Evolutionary conservation across 2,329 filamentous ascomycete species (phyloP), one percentile per base, ranked within the genome.

Genomic region (Exophiala alcalophila): DNA sequence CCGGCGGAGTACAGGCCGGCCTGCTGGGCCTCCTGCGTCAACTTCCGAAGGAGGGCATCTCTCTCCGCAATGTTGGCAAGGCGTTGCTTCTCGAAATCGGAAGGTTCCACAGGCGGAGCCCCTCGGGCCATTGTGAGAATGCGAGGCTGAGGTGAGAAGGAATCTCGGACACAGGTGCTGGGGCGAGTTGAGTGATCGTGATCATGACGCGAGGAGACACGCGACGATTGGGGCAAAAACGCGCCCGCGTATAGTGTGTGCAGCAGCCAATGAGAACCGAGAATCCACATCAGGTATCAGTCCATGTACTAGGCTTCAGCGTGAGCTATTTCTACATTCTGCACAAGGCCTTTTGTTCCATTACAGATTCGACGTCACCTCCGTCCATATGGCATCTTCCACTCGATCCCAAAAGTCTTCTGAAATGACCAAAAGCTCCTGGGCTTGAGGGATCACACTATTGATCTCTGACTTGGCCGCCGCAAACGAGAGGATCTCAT

Each of bases 21-120:
- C 1, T 84, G 77, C 2, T 80, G 78, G 2, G 77, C 74, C 57
- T 81, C 77, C 53, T 78, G 69, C 24, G 84, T 83, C 1, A 94
- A 77, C 47, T 89, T 84, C 47, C 85, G 85, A 0, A 96, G 67
- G 0, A 95, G 74, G 61, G 83, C 86, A 64, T 91, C 84, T 56
- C 94, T 92, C 40, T 86, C 82, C 0, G 83, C 86, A 27, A 94
- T 94, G 54, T 95, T 95, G 48, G 89, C 87, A 11, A 87, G 77
- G 0, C 90, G 77, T 55, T 86, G 81, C 57, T 83, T 81, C 71
- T 95, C 90, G 65, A 94, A 96, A 26, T 88, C 86, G 65, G 86
- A 94, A 56, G 94, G 70, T 24, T 77, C 77, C 16, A 31, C 42
- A 12, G 47, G 37, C 12, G 28, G 27, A 7, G 39, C 18, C 5